phyloP scores from a whole-genome alignment of 2,329 filamentous ascomycete species.

The Hypomyces perniciosus region DNA sequence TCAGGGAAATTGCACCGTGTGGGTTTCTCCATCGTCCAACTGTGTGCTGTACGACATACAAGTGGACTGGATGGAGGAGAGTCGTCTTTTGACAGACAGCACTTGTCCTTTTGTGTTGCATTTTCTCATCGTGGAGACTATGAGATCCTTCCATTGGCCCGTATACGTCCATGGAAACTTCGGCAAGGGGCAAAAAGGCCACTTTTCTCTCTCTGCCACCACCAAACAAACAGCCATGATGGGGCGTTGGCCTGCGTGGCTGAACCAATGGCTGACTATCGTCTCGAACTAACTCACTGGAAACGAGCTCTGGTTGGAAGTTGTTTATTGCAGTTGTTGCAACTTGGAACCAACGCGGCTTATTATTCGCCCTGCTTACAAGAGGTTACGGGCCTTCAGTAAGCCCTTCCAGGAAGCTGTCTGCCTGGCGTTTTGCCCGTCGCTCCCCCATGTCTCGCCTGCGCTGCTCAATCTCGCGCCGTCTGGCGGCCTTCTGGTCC shows the following conservation, averaged over 20 bases:
- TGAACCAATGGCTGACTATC: slow-evolving; percentile 7
- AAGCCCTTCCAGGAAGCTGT: slow-evolving; percentile 63
- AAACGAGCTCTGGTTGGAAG: slow-evolving; percentile 2
- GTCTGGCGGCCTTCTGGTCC: slow-evolving; percentile 52
- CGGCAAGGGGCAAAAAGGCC: neutral
- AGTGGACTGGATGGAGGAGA: neutral
- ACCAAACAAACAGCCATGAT: slow-evolving; percentile 1
- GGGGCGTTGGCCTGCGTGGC: slow-evolving; percentile 4
- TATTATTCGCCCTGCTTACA: neutral
- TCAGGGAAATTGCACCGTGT: slow-evolving; percentile 8
- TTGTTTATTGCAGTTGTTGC: neutral
- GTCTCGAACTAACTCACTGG: neutral
- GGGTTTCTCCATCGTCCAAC: slow-evolving; percentile 4
- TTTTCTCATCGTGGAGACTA: neutral
- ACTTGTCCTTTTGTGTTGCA: neutral
- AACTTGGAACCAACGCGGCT: neutral
- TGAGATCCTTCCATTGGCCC: neutral
- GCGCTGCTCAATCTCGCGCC: slow-evolving; percentile 57
- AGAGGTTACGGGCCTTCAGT: slow-evolving; percentile 3
- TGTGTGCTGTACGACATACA: slow-evolving; percentile 8
- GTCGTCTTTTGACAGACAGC: neutral
- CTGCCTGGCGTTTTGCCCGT: slow-evolving; percentile 62
- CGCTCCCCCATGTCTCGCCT: slow-evolving; percentile 55
- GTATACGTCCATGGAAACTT: neutral
- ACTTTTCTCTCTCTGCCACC: neutral